These are phyloP conservation scores for Ophiostoma australiae DNA, from an alignment of 2,329 filamentous ascomycete genomes.

Conservation along the genomic window DNA sequence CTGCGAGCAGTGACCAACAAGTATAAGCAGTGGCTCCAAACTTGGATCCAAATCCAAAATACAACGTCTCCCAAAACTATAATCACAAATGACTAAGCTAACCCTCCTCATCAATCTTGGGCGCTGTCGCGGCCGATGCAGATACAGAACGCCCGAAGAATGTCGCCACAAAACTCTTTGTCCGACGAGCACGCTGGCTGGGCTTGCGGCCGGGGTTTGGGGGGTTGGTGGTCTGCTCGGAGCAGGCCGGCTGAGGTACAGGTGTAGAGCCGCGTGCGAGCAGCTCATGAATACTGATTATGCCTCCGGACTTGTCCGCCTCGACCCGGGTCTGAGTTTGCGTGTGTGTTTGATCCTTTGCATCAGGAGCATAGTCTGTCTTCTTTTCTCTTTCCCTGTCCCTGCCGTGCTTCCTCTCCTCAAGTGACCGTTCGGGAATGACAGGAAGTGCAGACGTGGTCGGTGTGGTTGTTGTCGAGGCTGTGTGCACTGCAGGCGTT, in stretches of 20 bases:
- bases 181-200: constrained; percentile 30
- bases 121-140: background rate
- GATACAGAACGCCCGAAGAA: constrained; percentile 38
- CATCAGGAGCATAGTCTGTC: background rate
- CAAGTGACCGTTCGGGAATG: constrained; percentile 23
- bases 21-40: background rate
- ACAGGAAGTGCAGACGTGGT: constrained; percentile 6
- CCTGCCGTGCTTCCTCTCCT: constrained; percentile 4
- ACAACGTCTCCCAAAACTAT: background rate
- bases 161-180: constrained; percentile 45
- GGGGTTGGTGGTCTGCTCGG: too few species aligned
- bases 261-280: background rate
- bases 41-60: background rate
- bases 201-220: constrained; percentile 6
- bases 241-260: background rate
- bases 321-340: background rate
- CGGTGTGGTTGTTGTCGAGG: background rate
- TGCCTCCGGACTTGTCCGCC: background rate
- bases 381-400: background rate
- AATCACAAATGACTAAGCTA: background rate
- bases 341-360: background rate
- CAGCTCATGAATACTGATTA: background rate
- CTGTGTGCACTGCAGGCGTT: background rate
- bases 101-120: background rate
- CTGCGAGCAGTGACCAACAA: background rate